A percentile compares a stretch with the other conserved stretches of the same genome.
Evolutionary conservation across 768 basidiomycete genomes (phyloP).

Genomic region (Macrocybe gigantea): DNA sequence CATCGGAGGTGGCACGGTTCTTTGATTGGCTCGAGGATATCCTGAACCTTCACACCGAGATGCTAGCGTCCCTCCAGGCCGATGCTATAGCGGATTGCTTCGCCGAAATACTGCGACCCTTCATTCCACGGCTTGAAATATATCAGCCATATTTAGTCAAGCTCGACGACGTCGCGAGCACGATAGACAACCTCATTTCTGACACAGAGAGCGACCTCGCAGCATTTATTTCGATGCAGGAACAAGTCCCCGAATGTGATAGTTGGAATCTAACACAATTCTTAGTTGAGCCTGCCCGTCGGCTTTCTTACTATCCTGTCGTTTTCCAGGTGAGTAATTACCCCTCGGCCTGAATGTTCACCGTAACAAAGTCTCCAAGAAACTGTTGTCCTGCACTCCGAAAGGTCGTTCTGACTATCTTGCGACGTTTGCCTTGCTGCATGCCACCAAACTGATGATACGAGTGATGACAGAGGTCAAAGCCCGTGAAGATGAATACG

Average conservation of each 20-base stretch:
- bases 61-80: conserved; percentile 37
- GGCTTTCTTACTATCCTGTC: conserved; percentile 65
- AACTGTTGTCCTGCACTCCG: conserved; percentile 64
- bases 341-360: no score
- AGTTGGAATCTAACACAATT: conserved; percentile 64
- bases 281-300: conserved; percentile 69
- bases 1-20: conserved; percentile 58
- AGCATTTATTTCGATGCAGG: conserved; percentile 74
- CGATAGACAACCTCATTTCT: conserved; percentile 43
- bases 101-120: conserved; percentile 52
- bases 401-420: conserved; percentile 66
- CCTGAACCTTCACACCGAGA: conserved; percentile 63
- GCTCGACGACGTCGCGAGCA: conserved; percentile 51
- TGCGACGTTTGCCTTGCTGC: conserved; percentile 56
- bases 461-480: conserved; percentile 83
- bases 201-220: conserved; percentile 69
- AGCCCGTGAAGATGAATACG: conserved; percentile 79
- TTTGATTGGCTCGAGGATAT: conserved; percentile 92
- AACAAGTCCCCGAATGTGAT: conserved; percentile 44
- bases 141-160: conserved; percentile 85
- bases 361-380: conserved; percentile 32
- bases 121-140: conserved; percentile 66
- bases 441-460: conserved; percentile 66
- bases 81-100: conserved; percentile 43
- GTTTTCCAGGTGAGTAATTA: conserved; percentile 60